These are phyloP conservation scores for Penicillium sp. DNA, from an alignment of 2,329 filamentous ascomycete genomes.

Conservation along the genomic window DNA sequence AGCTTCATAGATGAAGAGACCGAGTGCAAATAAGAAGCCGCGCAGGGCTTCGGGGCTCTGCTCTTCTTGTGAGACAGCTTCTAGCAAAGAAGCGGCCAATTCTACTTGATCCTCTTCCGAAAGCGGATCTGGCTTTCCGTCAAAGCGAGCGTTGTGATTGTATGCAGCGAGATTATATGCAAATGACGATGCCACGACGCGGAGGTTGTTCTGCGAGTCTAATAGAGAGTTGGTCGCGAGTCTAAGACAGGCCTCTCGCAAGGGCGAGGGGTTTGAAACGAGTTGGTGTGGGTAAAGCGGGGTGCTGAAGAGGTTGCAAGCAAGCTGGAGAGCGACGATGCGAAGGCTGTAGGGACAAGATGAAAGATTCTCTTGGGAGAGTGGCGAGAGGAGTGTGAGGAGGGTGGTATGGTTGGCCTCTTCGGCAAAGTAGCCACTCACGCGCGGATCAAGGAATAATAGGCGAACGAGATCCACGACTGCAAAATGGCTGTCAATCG, in stretches of 20 bases:
- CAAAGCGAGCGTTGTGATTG: slow-evolving; percentile 64
- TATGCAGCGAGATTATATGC: slow-evolving; percentile 77
- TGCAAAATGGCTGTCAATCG: slow-evolving; percentile 69
- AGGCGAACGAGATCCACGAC: slow-evolving; percentile 82
- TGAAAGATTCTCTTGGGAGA: slow-evolving; percentile 50
- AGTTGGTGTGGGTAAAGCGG: slow-evolving; percentile 68
- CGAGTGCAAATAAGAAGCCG: slow-evolving; percentile 73
- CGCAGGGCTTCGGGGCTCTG: slow-evolving; percentile 67
- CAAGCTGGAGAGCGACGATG: slow-evolving; percentile 77
- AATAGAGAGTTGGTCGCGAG: slow-evolving; percentile 76
- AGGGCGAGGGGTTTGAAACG: slow-evolving; percentile 45
- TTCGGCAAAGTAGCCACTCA: slow-evolving; percentile 80
- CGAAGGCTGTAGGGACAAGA: slow-evolving; percentile 76
- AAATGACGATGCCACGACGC: slow-evolving; percentile 77
- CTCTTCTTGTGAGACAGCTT: slow-evolving; percentile 61
- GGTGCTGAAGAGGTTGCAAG: slow-evolving; percentile 82
- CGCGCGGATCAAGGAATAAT: slow-evolving; percentile 70
- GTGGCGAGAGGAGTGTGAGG: slow-evolving; percentile 51
- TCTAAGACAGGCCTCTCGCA: slow-evolving; percentile 62
- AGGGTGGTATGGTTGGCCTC: slow-evolving; percentile 66
- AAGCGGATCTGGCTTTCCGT: slow-evolving; percentile 58
- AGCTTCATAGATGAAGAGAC: slow-evolving; percentile 70
- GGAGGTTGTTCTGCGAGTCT: slow-evolving; percentile 71
- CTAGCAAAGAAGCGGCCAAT: slow-evolving; percentile 74
- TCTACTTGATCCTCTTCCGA: slow-evolving; percentile 73